A percentile compares a stretch with the other conserved stretches of the same genome.
phyloP scores from a whole-genome alignment of 352 stramenopile genomes.

The Pythium brachiatum region DNA sequence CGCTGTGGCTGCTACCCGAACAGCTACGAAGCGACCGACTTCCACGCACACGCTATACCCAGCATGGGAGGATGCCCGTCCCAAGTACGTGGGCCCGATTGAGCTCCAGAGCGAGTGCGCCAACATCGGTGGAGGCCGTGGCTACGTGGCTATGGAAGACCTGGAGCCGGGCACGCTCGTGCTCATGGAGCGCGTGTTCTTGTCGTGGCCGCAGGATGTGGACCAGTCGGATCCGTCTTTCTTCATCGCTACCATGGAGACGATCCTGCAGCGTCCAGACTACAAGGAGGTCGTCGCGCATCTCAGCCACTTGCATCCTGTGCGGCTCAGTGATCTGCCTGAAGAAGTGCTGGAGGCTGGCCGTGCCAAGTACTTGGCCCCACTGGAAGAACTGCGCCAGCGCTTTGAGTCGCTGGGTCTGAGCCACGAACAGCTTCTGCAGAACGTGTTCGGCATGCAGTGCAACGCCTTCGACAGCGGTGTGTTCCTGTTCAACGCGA shows the following conservation, averaged over 20 bases:
- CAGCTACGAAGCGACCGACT: constrained; percentile 7
- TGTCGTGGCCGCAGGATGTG: constrained; percentile 88
- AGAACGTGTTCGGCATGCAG: constrained; percentile 89
- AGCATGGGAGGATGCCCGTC: constrained; percentile 75
- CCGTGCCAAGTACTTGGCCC: constrained; percentile 51
- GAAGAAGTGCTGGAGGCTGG: constrained; percentile 49
- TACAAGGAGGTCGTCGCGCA: constrained; percentile 68
- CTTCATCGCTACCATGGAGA: constrained; percentile 87
- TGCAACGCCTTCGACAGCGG: constrained; percentile 95
- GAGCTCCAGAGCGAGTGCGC: constrained; percentile 52
- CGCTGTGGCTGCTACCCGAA: neutral
- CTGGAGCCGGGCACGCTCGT: constrained; percentile 87
- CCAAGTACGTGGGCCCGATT: constrained; percentile 82
- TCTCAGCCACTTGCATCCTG: constrained; percentile 85
- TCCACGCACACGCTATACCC: constrained; percentile 44
- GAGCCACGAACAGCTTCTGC: constrained; percentile 70
- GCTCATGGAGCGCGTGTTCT: constrained; percentile 87
- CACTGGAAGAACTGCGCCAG: constrained; percentile 48
- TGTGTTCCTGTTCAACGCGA: constrained; percentile 92
- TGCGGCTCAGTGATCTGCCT: constrained; percentile 71
- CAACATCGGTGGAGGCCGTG: constrained; percentile 75
- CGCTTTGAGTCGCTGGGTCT: constrained; percentile 52
- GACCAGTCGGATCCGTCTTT: constrained; percentile 75
- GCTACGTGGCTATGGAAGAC: constrained; percentile 81
- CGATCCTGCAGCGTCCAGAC: constrained; percentile 71